These are phyloP conservation scores for Rhodotorula paludigena DNA, from an alignment of 768 basidiomycete species.

Conservation along the genomic window DNA sequence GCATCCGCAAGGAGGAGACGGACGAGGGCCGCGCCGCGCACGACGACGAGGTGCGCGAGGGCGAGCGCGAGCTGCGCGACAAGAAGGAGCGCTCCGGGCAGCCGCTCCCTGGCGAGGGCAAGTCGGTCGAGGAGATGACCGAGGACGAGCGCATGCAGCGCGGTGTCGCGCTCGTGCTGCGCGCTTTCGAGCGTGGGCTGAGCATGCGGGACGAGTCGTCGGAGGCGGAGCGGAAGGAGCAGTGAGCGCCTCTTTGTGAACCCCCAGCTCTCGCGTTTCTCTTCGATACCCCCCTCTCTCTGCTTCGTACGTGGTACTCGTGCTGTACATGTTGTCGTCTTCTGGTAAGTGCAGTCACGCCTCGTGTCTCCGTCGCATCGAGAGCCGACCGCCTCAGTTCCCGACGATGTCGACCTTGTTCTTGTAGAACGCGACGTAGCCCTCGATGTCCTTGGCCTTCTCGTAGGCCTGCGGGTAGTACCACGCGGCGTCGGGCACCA, in stretches of 20 bases:
- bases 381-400: background rate
- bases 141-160: conserved; percentile 36
- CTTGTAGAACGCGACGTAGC: conserved; percentile 74
- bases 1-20: conserved; percentile 11
- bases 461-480: conserved; percentile 59
- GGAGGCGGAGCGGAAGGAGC: background rate
- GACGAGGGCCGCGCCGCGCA: conserved; percentile 7
- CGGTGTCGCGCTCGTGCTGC: conserved; percentile 34
- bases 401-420: conserved; percentile 47
- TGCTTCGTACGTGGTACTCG: too few relatives aligned
- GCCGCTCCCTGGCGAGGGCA: conserved; percentile 32
- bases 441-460: conserved; percentile 61
- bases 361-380: too few relatives aligned
- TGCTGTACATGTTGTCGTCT: background rate
- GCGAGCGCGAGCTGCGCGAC: background rate
- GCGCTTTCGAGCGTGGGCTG: conserved; percentile 35
- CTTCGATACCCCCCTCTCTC: background rate
- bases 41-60: conserved; percentile 11
- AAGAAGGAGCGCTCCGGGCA: conserved; percentile 3
- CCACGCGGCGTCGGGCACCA: conserved; percentile 64
- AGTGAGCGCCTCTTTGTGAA: too few relatives aligned
- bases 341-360: too few relatives aligned
- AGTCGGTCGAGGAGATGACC: conserved; percentile 37
- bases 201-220: background rate
- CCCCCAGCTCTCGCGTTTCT: too few relatives aligned